Evolutionary conservation across 2,329 filamentous ascomycete species (phyloP).

Genomic region (Venturia nashicola): DNA sequence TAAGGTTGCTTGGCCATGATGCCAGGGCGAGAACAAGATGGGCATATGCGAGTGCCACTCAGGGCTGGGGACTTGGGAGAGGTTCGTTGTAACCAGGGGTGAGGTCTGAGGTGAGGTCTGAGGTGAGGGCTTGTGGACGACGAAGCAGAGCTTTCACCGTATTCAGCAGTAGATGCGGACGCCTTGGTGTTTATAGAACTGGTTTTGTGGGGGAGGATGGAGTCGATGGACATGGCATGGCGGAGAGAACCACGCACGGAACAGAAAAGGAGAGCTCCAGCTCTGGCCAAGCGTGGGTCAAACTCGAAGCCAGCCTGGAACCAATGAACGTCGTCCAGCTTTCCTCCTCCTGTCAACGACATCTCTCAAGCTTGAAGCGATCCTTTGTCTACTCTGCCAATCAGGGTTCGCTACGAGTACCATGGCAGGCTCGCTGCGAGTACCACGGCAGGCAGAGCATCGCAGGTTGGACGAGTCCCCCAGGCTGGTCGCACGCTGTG

Average conservation of each 20-base stretch:
- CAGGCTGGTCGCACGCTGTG: not conserved
- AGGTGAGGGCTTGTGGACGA: not conserved
- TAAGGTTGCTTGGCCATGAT: not conserved
- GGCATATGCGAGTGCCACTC: not conserved
- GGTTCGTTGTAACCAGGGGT: not conserved
- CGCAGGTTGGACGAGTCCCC: not conserved
- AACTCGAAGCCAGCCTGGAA: too few relatives aligned
- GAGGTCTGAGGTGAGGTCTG: not conserved
- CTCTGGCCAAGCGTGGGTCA: not conserved
- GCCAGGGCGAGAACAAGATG: not conserved
- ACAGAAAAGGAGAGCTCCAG: not conserved
- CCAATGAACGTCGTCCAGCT: not conserved
- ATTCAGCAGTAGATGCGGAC: not conserved
- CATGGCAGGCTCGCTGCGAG: not conserved
- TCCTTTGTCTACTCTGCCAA: not conserved
- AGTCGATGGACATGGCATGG: not conserved
- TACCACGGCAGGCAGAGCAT: not conserved
- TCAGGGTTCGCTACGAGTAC: too few relatives aligned
- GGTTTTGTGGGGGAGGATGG: not conserved
- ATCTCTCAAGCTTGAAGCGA: not conserved
- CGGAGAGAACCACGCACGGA: not conserved
- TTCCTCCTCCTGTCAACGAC: not conserved
- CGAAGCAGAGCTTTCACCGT: not conserved
- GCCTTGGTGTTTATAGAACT: not conserved
- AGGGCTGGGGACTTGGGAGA: not conserved